Evolutionary conservation across 495 filamentous ascomycete species (phyloP), one percentile per base, ranked within the genome.

Genomic region (Physcia stellaris): DNA sequence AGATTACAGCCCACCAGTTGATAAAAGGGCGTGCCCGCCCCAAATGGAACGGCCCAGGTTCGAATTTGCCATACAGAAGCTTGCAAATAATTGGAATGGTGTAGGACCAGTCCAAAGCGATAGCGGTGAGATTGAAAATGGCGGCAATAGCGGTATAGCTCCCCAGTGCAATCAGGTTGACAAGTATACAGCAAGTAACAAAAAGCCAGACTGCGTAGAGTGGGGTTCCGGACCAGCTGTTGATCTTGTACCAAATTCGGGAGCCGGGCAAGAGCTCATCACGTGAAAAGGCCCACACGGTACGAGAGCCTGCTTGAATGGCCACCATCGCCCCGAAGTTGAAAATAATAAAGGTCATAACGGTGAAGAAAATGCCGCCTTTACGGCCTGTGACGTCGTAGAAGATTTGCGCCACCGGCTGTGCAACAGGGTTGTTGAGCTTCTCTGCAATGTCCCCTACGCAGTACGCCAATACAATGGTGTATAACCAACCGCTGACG

Each of bases 321-420:
- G n/a, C n/a, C n/a, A n/a, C n/a, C 50, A 73, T 66, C 31, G 73
- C 74, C 4, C 73, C 71, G 55, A 77, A 71, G 50, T 64, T 67
- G 55, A 66, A 56, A 44, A 79, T 68, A 33, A 74, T 52, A 45
- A 76, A 68, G 21, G 68, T 73, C 33, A 58, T 66, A 35, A 78
- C 62, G 18, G 72, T 74, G 49, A 69, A 79, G 55, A 73, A 62
- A 46, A 78, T 67, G 7, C 71, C 73, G 20, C 71, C 71, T 3
- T 43, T 54, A 35, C 65, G 68, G 37, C 75, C 75, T 39, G 77
- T 66, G 40, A 60, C 62, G 50, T 75, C 68, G 54, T 70, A 73
- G 60, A 73, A 79, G 41, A 79, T 67, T 42, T 78, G 75, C 1
- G 72, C 75, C 2, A 79, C 75, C 4, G 75, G 75, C 47, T 79